phyloP scores from a whole-genome alignment of 768 basidiomycete genomes.

The Sporobolomyces roseus region DNA sequence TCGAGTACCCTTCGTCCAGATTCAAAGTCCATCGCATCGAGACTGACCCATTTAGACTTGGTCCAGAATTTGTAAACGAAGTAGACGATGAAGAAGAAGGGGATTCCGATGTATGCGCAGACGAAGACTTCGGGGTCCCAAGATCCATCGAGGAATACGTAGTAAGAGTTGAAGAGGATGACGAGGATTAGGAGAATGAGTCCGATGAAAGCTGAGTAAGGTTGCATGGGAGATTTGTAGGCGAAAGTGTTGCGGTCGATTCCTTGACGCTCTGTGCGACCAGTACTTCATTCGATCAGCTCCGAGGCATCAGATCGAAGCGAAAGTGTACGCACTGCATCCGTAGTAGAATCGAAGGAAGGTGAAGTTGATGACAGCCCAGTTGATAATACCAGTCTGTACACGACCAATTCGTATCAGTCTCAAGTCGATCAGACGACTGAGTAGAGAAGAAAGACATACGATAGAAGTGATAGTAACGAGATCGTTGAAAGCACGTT shows the following conservation, averaged over 20 bases:
- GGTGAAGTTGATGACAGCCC: constrained; percentile 72
- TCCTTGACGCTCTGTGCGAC: constrained; percentile 56
- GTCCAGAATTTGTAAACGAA: constrained; percentile 20
- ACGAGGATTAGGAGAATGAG: constrained; percentile 44
- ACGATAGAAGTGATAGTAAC: constrained; percentile 11
- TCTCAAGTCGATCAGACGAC: background rate
- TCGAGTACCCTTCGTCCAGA: constrained; percentile 15
- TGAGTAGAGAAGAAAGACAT: background rate
- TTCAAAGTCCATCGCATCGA: constrained; percentile 29
- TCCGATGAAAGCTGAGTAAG: constrained; percentile 50
- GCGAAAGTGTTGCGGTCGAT: constrained; percentile 68
- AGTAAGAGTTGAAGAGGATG: constrained; percentile 42
- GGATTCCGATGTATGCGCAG: constrained; percentile 65
- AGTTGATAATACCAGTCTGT: constrained; percentile 63
- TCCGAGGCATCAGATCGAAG: no score
- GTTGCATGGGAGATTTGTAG: constrained; percentile 62
- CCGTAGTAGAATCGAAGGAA: constrained; percentile 83
- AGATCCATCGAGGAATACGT: constrained; percentile 56
- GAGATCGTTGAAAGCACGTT: constrained; percentile 32
- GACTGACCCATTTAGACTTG: constrained; percentile 23
- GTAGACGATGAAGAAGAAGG: constrained; percentile 38
- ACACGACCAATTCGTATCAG: background rate
- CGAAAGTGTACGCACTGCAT: no score
- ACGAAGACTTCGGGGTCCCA: constrained; percentile 69
- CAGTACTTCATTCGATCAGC: no score